Base-by-base conservation (phyloP, 2,329 filamentous ascomycete genomes). In the Penicillium sp. region DNA sequence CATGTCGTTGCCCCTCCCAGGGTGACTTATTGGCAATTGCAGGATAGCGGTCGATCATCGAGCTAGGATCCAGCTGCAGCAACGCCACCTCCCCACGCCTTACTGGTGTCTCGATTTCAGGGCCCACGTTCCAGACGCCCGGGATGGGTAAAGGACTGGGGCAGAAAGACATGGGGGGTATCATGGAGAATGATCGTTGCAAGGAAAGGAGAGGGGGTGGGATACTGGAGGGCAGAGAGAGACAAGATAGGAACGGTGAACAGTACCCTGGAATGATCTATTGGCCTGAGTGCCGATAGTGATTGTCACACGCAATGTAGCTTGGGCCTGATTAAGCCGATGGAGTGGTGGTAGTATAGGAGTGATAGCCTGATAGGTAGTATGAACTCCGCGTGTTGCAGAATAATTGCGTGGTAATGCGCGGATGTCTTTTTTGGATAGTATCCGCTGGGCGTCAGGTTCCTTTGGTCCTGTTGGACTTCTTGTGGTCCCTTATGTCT, bases 41-140 rank as follows among this genome's bases (percentile, higher is more conserved):
- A 73, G 69, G 69, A 72, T 69, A 67, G 68, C 64, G 69, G 70
- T 67, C 69, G 72, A 74, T 74, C 72, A 70, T 71, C 61, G 70
- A 70, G 66, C 69, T 69, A 71, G 64, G 67, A 69, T 69, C 61
- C 63, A 66, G 65, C 60, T 66, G 65, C 64, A 66, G 68, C 58
- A 57, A 62, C 52, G 50, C 54, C 63, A 64, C 55, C 51, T 31
- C 49, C 51, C 51, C 47, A 56, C 55, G 40, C 55, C 55, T 56
- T 56, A 50, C 55, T 18, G 53, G 36, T 54, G 52, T 54, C 52
- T 54, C n/a, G 22, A 62, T 60, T 58, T 57, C 52, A 37, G 52
- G 60, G 24, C 49, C 60, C 65, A 67, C 64, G 65, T 63, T 66
- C 61, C 54, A 31, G 55, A 55, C 56, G 35, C 3, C 14, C 31